These are phyloP conservation scores for Podila minutissima DNA, from an alignment of 192 early-diverging fungal species.

Conservation along the genomic window DNA sequence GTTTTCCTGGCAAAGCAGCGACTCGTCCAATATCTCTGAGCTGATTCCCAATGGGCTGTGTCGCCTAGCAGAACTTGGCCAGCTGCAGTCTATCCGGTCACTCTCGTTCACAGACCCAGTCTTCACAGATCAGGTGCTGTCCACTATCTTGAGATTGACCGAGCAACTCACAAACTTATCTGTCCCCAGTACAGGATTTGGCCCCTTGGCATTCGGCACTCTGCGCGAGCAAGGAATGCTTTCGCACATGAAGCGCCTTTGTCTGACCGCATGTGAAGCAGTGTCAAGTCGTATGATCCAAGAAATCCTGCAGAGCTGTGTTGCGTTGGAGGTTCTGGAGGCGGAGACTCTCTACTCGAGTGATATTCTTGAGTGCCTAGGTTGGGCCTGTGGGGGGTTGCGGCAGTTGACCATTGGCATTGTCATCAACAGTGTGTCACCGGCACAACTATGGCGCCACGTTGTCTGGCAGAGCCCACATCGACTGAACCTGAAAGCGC, in stretches of 20 bases:
- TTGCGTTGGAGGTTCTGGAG: not conserved
- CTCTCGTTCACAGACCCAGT: not conserved
- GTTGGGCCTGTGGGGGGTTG: not conserved
- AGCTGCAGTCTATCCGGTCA: not conserved
- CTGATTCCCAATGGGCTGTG: not conserved
- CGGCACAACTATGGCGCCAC: not conserved
- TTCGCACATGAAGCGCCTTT: not conserved
- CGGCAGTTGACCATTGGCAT: not conserved
- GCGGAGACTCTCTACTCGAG: not conserved
- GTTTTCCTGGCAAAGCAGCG: not conserved
- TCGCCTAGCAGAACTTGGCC: not conserved
- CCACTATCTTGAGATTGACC: not conserved
- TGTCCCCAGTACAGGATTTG: not conserved
- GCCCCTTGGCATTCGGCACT: not conserved
- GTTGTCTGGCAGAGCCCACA: not conserved
- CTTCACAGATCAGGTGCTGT: not conserved
- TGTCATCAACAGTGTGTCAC: not conserved
- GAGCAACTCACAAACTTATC: not conserved
- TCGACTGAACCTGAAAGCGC: not conserved
- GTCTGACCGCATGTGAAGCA: not conserved
- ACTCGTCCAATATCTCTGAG: not conserved
- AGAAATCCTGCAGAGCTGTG: not conserved
- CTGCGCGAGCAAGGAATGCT: not conserved
- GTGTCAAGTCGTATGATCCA: not conserved
- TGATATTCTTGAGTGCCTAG: not conserved